Percentiles rank a stretch among this genome's conserved stretches.
Evolutionary conservation across 1,284 basidiomycete species (phyloP).

Genomic region (Moesziomyces parantarcticus): DNA sequence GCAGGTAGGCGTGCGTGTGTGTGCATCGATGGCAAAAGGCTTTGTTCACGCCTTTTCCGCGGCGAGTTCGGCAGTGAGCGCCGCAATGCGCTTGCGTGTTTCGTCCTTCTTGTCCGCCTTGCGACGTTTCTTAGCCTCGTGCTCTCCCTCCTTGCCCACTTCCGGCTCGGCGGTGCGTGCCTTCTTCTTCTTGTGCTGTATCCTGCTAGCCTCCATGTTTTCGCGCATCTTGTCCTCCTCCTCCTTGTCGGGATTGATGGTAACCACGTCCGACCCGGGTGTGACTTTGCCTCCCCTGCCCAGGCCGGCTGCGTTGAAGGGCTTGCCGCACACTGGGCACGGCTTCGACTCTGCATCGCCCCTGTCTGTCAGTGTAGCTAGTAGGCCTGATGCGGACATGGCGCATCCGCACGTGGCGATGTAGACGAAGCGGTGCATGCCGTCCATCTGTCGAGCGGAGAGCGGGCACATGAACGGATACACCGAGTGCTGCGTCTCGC

Average conservation of each 20-base stretch:
- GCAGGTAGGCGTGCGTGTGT: no score
- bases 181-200: conserved; percentile 27
- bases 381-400: conserved; percentile 57
- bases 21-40: no score
- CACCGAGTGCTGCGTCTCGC: conserved; percentile 8
- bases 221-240: conserved; percentile 45
- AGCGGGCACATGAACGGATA: conserved; percentile 63
- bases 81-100: conserved; percentile 16
- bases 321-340: conserved; percentile 53
- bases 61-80: conserved; percentile 30
- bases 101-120: conserved; percentile 34
- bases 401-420: conserved; percentile 58
- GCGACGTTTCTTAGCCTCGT: conserved; percentile 13
- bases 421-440: conserved; percentile 60
- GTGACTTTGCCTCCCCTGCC: conserved; percentile 25
- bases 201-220: conserved; percentile 34
- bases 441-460: conserved; percentile 61
- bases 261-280: conserved; percentile 39
- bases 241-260: conserved; percentile 44
- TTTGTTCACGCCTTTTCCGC: conserved; percentile 11
- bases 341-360: conserved; percentile 2
- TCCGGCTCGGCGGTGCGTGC: conserved; percentile 3
- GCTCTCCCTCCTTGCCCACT: neutral
- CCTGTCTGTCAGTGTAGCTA: conserved; percentile 13
- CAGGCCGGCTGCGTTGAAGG: conserved; percentile 41